Evolutionary conservation across 306 rosid genomes (phyloP), one percentile per base, ranked within the genome.

Genomic region (Delonix regia): DNA sequence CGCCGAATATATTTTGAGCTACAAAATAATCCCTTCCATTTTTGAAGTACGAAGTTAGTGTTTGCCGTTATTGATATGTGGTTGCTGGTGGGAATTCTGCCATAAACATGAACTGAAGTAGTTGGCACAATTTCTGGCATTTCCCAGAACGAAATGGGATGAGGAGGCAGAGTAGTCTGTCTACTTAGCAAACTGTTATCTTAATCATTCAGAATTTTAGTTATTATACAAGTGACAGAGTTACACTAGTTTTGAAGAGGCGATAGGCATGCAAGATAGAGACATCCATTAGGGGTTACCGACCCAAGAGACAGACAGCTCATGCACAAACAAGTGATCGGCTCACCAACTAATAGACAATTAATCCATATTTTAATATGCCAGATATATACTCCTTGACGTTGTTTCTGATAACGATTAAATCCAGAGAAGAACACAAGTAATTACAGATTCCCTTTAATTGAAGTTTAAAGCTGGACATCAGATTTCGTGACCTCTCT

Each of bases 401-500:
- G 4, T 2, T 60, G 41, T 28, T 60, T 27, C 41, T 7, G 5
- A 59, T 4, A 13, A 59, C 15, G 11, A 4, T 56, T 22, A 24
- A 15, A 60, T 5, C 19, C n/a, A n/a, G n/a, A 15, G 66, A 4
- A 60, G 44, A 5, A 39, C 48, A 44, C 1, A 44, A 44, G 13
- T 16, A 61, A 60, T 56, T 24, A 16, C 30, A 56, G 34, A 24
- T 24, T 22, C 6, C 36, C 7, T 38, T 38, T 38, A 7, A n/a
- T n/a, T n/a, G n/a, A 59, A 25, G n/a, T 60, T 30, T 14, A 60
- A 60, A 60, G 44, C 44, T 33, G 10, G 22, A 33, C 24, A 62
- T 62, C 68, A 62, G 13, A 13, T 24, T 25, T 57, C 16, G 16
- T 16, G 67, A 28, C 18, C 7, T 77, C 65, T 64, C 87, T 87